A percentile compares a stretch with the other conserved stretches of the same genome.
Conservation (phyloP, 75 land plant genomes). For the Pinus tabuliformis region DNA sequence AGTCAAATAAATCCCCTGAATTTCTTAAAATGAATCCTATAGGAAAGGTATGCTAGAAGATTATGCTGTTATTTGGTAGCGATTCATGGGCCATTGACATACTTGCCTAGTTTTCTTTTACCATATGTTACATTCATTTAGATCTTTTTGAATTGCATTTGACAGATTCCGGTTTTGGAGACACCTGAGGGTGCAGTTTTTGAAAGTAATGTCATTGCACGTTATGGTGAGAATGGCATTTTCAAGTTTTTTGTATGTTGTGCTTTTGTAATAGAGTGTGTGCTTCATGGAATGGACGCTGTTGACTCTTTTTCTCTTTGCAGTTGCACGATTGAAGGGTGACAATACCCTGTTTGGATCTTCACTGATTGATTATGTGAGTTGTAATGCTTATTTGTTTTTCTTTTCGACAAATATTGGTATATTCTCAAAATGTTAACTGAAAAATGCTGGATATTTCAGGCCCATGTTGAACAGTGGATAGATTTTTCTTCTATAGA, state of each 20-base stretch:
- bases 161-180: slow-evolving; percentile 85
- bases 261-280: not conserved
- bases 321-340: slow-evolving; percentile 75
- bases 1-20: slow-evolving; percentile 81
- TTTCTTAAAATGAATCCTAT: slow-evolving; percentile 89
- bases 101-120: not conserved
- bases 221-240: slow-evolving; percentile 57
- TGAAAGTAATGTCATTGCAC: slow-evolving; percentile 97
- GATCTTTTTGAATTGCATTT: not conserved
- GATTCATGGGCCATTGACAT: not conserved
- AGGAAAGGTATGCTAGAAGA: slow-evolving; percentile 72
- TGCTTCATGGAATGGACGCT: not conserved
- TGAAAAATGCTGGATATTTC: not conserved
- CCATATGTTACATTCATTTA: not conserved
- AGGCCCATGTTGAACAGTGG: slow-evolving; percentile 93
- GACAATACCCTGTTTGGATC: slow-evolving; percentile 60
- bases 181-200: slow-evolving; percentile 91
- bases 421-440: not conserved
- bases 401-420: not conserved
- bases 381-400: not conserved
- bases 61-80: not conserved
- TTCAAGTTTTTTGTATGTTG: not conserved
- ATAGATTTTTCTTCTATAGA: slow-evolving; percentile 83
- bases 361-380: slow-evolving; percentile 71
- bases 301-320: slow-evolving; percentile 6